These are phyloP conservation scores for Chalara sp. DNA, from an alignment of 2,329 filamentous ascomycete species.

Conservation along the genomic window DNA sequence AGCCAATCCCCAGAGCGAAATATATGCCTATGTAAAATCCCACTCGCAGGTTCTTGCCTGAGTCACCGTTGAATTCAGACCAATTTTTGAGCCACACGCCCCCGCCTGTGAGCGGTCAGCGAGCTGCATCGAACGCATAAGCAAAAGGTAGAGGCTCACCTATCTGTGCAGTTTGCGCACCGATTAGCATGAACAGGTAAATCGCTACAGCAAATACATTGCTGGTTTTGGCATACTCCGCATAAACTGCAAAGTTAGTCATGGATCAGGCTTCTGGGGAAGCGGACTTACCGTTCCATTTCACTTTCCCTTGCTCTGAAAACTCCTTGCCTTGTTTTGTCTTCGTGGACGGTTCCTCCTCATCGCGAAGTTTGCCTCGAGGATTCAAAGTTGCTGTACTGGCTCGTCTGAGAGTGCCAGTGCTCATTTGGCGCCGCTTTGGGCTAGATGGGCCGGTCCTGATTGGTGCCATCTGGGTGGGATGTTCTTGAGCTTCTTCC, in stretches of 20 bases:
- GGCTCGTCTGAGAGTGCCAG: conserved; percentile 76
- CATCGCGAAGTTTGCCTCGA: conserved; percentile 76
- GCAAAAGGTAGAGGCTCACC: conserved; percentile 38
- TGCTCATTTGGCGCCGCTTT: conserved; percentile 62
- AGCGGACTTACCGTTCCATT: conserved; percentile 59
- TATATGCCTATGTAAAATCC: conserved; percentile 94
- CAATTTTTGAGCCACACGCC: conserved; percentile 92
- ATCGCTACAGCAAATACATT: conserved; percentile 78
- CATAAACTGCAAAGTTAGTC: conserved; percentile 55
- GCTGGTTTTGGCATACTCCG: conserved; percentile 90
- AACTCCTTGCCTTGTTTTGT: conserved; percentile 84
- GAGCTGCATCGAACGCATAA: conserved; percentile 7
- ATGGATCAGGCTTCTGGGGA: conserved; percentile 4
- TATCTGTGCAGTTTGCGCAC: conserved; percentile 76
- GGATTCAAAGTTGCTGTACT: conserved; percentile 86
- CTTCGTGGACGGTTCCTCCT: conserved; percentile 66
- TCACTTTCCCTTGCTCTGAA: conserved; percentile 92
- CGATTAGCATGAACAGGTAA: conserved; percentile 71
- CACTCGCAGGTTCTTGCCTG: conserved; percentile 64
- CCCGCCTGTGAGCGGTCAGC: conserved; percentile 44
- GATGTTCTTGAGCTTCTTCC: conserved; percentile 70
- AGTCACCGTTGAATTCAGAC: conserved; percentile 70
- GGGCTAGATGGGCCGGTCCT: conserved; percentile 42
- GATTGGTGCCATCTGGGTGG: conserved; percentile 73
- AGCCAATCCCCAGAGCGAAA: conserved; percentile 87